These are phyloP conservation scores for Talaromyces sp. DNA, from an alignment of 2,329 filamentous ascomycete genomes.

Conservation along the genomic window DNA sequence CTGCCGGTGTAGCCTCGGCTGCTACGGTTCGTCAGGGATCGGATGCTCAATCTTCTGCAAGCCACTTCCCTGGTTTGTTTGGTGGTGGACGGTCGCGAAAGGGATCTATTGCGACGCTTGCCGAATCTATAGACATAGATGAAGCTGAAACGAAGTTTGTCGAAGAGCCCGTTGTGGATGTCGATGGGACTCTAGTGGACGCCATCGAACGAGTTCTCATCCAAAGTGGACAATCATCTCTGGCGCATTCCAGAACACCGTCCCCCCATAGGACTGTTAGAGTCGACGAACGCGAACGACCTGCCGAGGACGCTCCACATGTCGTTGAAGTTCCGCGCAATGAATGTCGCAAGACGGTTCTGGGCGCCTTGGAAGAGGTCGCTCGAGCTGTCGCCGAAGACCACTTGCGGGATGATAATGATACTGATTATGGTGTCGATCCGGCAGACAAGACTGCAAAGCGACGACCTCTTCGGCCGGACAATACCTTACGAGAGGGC, in stretches of 20 bases:
- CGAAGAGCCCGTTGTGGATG: conserved; percentile 52
- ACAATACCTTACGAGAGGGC: conserved; percentile 52
- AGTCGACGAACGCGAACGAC: conserved; percentile 24
- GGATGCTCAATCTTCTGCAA: conserved; percentile 17
- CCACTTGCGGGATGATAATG: conserved; percentile 35
- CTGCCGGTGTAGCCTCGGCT: conserved; percentile 16
- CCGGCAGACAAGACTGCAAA: conserved; percentile 27
- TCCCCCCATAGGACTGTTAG: conserved; percentile 32
- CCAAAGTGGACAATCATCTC: conserved; percentile 37
- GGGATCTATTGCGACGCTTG: conserved; percentile 14
- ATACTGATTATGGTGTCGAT: conserved; percentile 21
- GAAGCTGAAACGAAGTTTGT: conserved; percentile 46
- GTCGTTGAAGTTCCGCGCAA: conserved; percentile 41
- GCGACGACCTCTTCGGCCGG: conserved; percentile 27
- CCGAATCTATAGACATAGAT: conserved; percentile 16
- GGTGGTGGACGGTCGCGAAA: conserved; percentile 17
- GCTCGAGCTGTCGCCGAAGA: conserved; percentile 50
- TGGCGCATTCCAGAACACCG: conserved; percentile 34
- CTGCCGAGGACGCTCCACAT: conserved; percentile 25
- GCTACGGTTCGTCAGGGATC: conserved; percentile 21
- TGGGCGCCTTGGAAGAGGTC: conserved; percentile 52
- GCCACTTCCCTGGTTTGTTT: conserved; percentile 10
- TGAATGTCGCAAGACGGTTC: conserved; percentile 50
- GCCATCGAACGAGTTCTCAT: conserved; percentile 51
- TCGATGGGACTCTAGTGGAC: conserved; percentile 53